These are phyloP conservation scores for Cystofilobasidium bisporidii DNA, from an alignment of 768 basidiomycete genomes.

Conservation along the genomic window DNA sequence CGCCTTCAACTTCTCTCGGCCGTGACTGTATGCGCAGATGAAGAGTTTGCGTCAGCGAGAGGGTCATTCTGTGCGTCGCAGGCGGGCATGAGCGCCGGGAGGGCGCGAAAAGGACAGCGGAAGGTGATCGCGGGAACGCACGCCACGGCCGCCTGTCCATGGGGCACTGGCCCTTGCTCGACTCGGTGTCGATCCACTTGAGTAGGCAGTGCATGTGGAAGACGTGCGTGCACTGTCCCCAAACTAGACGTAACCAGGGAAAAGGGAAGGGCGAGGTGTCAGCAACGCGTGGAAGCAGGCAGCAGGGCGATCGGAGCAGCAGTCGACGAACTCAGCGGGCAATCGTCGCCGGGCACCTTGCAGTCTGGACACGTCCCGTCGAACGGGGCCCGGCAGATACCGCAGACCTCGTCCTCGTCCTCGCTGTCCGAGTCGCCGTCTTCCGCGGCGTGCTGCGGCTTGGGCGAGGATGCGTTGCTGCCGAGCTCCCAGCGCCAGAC, in stretches of 20 bases:
- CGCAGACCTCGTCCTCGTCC: slow-evolving; percentile 36
- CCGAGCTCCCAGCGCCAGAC: slow-evolving; percentile 71
- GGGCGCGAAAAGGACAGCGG: too few species aligned
- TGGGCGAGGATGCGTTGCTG: neutral
- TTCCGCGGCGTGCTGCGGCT: slow-evolving; percentile 8
- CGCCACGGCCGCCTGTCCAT: slow-evolving; percentile 94
- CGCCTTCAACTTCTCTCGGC: neutral
- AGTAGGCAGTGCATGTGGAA: slow-evolving; percentile 98
- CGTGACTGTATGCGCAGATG: neutral
- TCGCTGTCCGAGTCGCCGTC: slow-evolving; percentile 44
- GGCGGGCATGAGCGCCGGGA: too few species aligned
- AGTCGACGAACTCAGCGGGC: slow-evolving; percentile 62
- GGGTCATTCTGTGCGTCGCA: too few species aligned
- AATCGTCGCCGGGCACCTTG: slow-evolving; percentile 93
- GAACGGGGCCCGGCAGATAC: slow-evolving; percentile 52
- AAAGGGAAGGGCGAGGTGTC: neutral
- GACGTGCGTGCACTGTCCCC: slow-evolving; percentile 94
- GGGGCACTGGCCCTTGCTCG: slow-evolving; percentile 94
- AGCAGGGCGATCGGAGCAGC: slow-evolving; percentile 10
- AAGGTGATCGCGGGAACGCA: slow-evolving; percentile 41
- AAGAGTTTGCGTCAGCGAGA: neutral
- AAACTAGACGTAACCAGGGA: slow-evolving; percentile 50
- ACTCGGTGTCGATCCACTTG: slow-evolving; percentile 84
- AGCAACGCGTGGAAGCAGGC: too few species aligned
- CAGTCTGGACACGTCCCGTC: slow-evolving; percentile 94